Evolutionary conservation across 257 asterid genomes (phyloP), one percentile per base, ranked within the genome.

Genomic region (Solanum medicagineum): DNA sequence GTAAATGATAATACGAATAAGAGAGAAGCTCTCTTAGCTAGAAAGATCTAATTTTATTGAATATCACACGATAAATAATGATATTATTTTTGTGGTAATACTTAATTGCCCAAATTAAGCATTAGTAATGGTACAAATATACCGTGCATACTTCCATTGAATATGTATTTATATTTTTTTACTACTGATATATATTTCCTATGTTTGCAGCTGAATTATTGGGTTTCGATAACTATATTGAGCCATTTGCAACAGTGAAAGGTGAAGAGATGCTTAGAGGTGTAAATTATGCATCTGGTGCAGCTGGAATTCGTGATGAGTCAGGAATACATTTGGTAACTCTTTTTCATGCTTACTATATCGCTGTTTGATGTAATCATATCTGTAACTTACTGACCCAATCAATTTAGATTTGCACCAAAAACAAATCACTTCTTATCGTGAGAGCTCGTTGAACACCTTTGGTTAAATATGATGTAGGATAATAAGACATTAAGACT

Each of bases 231-330:
- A 83, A 14, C 6, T 82, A 45, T 55, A 85, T 90, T 60, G 90
- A 89, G 42, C 88, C 90, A 11, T 90, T 62, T 51, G 86, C 87
- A 9, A 87, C 84, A 1, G 88, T 86, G 19, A 80, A 57, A 5
- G 83, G 86, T 40, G 47, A 5, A 32, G 86, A 83, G 4, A 80
- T 85, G 44, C 66, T 87, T 3, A 85, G 55, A 62, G 92, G 92
- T 6, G 91, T 88, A 55, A 90, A 90, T 57, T 90, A 90, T 55
- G 92, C 87, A n/a, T 90, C 92, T 24, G 91, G 87, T 1, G 88
- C 85, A 13, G 90, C 90, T 7, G 91, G 92, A 87, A 88, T 90
- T 81, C 88, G 84, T 22, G 84, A 83, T 57, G 91, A 89, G 51
- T 85, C 87, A 5, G 91, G 90, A 60, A 40, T 40, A 22, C 63